Evolutionary conservation across 768 basidiomycete genomes (phyloP), one percentile per base, ranked within the genome.

Genomic region (Pleurotus sapidus): DNA sequence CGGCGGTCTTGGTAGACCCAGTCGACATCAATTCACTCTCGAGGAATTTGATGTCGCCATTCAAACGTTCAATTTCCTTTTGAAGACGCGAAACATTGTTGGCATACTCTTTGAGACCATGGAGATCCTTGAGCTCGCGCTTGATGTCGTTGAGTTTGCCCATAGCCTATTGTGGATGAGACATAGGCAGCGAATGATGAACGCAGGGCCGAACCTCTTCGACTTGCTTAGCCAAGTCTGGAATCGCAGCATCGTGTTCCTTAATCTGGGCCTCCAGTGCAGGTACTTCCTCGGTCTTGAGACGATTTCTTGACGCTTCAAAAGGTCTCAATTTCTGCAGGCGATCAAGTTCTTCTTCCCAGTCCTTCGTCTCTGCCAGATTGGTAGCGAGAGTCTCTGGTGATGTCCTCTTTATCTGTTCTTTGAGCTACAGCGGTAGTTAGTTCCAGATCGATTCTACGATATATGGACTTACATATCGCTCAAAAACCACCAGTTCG

Each of bases 1-100:
- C 91, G 0, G 84, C 82, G 1, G 95, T 94, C 70, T 86, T 91
- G 12, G 83, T 81, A 34, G 88, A 89, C 2, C 95, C 95, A 2
- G 86, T 86, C 5, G 80, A 72, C 17, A 79, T 73, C 14, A 99
- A 78, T 47, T 89, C 84, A 47, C 74, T 73, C 69, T 97, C 92
- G 46, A 94, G 73, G 47, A 76, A 73, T 7, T 68, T 60, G 46
- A 89, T 81, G 39, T 94, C 91, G 42, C 79, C 73, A 53, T 79
- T 76, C 15, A 93, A 77, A 12, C 76, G 76, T 54, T 82, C 77
- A 37, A 85, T 69, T 61, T 92, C 86, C 63, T 72, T 76, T 54
- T 82, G 82, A 17, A 87, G 74, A 49, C 86, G 82, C 2, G 78
- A 70, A 42, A 93, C 77, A 3, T 78, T 83, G 38, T 67, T 69